phyloP scores from a whole-genome alignment of 441 rosid genomes.

The Aquilaria agallochum region DNA sequence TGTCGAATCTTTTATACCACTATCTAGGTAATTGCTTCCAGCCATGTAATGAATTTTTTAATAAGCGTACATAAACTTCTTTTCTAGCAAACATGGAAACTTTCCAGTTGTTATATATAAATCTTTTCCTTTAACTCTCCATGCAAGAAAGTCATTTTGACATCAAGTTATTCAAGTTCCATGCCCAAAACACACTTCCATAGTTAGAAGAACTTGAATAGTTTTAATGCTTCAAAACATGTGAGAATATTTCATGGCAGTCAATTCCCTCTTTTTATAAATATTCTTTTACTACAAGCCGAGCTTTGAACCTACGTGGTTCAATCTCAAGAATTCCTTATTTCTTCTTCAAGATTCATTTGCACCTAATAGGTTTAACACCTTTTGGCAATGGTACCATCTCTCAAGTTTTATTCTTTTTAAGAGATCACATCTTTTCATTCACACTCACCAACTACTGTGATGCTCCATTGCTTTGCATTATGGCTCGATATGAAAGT shows the following conservation, averaged over 20 bases:
- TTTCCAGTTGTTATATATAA: background rate
- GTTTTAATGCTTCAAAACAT: background rate
- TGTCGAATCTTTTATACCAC: background rate
- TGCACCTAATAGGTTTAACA: too few species aligned
- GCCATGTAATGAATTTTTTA: background rate
- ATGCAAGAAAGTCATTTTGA: background rate
- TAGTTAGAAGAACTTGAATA: background rate
- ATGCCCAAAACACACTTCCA: background rate
- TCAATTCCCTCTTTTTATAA: too few species aligned
- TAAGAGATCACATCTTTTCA: too few species aligned
- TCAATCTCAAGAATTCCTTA: background rate
- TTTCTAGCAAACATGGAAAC: background rate
- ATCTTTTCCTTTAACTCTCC: background rate
- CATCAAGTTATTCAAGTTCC: background rate
- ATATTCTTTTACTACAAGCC: too few species aligned
- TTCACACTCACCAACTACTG: too few species aligned
- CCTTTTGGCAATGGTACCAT: background rate
- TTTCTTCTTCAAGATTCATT: background rate
- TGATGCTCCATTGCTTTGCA: too few species aligned
- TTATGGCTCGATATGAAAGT: too few species aligned
- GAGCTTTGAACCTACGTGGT: background rate
- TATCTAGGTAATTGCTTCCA: background rate
- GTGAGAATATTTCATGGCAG: background rate
- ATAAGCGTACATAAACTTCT: background rate
- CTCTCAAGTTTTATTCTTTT: too few species aligned